Evolutionary conservation across 257 asterid genomes (phyloP), one percentile per base, ranked within the genome.

Genomic region (Agastache rugosa): DNA sequence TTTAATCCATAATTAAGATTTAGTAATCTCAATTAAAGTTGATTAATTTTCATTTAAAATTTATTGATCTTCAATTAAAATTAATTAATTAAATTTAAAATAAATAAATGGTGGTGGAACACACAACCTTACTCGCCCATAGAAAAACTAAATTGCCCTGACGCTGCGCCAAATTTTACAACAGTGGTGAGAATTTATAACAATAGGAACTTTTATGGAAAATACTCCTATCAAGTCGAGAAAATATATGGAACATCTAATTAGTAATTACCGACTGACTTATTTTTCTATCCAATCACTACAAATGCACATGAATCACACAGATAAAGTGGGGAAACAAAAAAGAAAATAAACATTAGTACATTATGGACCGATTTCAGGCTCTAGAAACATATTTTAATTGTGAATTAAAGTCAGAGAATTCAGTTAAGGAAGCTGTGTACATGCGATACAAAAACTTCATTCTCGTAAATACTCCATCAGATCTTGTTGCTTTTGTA

Each of bases 401-500:
- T 16, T n/a, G 25, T 42, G 63, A 63, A 22, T 69, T 69, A 17
- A 35, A 48, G 39, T 72, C 66, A 9, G 70, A 54, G 39, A 64
- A 31, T 65, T 25, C 56, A 61, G 20, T 9, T 29, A 29, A 69
- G 63, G 62, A 71, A 68, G 66, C 78, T 63, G 67, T 62, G 74
- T 54, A 56, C 63, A 41, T 16, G 69, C 44, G 39, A 65, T 10
- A 11, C 54, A 19, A 35, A 62, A 51, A 67, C 56, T 41, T 68
- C 67, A 59, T 69, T 82, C 66, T 81, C 75, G 81, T 25, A 88
- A 72, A 75, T 87, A 87, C 73, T 88, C 91, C 11, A 71, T 76
- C 66, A 93, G 79, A 83, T 89, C 97, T 67, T 86, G 83, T 77
- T 89, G 89, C 6, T 77, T 73, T 82, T 87, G 83, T 80, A 91